Percentiles rank a stretch among this genome's conserved stretches.
Conservation (phyloP, 768 basidiomycete genomes). For the Collybiopsis luxurians region DNA sequence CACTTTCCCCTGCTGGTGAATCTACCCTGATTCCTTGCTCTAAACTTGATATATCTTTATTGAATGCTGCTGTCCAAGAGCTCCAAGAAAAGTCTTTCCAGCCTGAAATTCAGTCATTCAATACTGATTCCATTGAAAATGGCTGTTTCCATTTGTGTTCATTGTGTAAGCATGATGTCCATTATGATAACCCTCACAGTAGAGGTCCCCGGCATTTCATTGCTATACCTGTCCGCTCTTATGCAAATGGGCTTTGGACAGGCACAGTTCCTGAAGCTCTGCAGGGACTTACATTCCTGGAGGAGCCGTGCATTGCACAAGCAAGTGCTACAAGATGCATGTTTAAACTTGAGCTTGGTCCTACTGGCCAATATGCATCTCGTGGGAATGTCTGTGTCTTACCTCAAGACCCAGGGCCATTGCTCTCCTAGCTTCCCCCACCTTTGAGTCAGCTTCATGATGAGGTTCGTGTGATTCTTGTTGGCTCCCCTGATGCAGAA, state of each 20-base stretch:
- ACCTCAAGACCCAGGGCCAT: constrained; percentile 14
- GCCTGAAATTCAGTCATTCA: not conserved
- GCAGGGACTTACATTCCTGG: constrained; percentile 12
- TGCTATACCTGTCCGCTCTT: constrained; percentile 15
- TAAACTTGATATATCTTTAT: constrained; percentile 7
- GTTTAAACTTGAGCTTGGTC: constrained; percentile 15
- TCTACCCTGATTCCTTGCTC: not conserved
- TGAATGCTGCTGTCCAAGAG: constrained; percentile 2
- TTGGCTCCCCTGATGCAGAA: constrained; percentile 15
- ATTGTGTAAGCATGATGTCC: not conserved
- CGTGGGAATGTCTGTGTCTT: constrained; percentile 19
- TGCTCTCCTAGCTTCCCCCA: constrained; percentile 10
- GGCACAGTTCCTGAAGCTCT: constrained; percentile 14
- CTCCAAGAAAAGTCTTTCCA: constrained; percentile 4
- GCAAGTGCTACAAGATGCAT: constrained; percentile 15
- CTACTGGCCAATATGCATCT: constrained; percentile 16
- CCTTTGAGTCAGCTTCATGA: constrained; percentile 12
- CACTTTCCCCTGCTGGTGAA: not conserved
- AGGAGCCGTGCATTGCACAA: constrained; percentile 19
- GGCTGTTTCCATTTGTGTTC: constrained; percentile 5
- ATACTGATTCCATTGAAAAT: not conserved
- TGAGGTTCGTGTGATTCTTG: constrained; percentile 20
- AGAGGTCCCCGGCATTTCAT: not conserved
- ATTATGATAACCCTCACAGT: not conserved
- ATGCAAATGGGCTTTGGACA: constrained; percentile 21